Percentiles rank a stretch among this genome's conserved stretches.
Conservation (phyloP, 345 rosid genomes). For the Microthlaspi erraticum region DNA sequence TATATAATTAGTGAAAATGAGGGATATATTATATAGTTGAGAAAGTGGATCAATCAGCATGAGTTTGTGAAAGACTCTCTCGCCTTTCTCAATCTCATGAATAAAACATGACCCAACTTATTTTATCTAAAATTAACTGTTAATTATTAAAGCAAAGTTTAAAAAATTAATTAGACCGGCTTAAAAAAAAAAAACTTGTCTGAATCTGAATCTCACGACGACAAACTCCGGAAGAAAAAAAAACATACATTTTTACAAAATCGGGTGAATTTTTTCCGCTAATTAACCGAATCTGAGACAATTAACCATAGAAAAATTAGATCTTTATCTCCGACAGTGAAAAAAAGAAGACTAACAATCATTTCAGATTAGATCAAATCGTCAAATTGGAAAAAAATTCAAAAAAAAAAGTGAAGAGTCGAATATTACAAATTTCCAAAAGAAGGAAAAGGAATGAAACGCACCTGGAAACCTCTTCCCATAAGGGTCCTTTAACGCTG, state of each 20-base stretch:
- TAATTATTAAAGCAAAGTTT: slow-evolving; percentile 17
- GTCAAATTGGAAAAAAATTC: not conserved
- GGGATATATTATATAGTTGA: slow-evolving; percentile 16
- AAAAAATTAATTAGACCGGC: not conserved
- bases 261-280: not conserved
- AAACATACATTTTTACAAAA: slow-evolving; percentile 13
- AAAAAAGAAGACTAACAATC: slow-evolving; percentile 11
- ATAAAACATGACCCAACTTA: slow-evolving; percentile 48
- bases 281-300: slow-evolving; percentile 20
- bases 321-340: slow-evolving; percentile 28
- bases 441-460: slow-evolving; percentile 17
- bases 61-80: slow-evolving; percentile 34
- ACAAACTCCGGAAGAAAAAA: not conserved
- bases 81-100: slow-evolving; percentile 27
- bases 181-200: slow-evolving; percentile 32
- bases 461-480: slow-evolving; percentile 95
- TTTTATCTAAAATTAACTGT: slow-evolving; percentile 26
- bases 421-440: slow-evolving; percentile 10
- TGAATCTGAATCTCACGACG: slow-evolving; percentile 40
- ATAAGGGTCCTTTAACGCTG: slow-evolving; percentile 71
- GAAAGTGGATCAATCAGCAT: slow-evolving; percentile 35
- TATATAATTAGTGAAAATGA: slow-evolving; percentile 12
- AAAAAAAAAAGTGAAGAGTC: not conserved
- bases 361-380: slow-evolving; percentile 18
- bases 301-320: slow-evolving; percentile 1